phyloP scores from a whole-genome alignment of 176 grass and related monocot genomes.

The Oryza glumipatula region DNA sequence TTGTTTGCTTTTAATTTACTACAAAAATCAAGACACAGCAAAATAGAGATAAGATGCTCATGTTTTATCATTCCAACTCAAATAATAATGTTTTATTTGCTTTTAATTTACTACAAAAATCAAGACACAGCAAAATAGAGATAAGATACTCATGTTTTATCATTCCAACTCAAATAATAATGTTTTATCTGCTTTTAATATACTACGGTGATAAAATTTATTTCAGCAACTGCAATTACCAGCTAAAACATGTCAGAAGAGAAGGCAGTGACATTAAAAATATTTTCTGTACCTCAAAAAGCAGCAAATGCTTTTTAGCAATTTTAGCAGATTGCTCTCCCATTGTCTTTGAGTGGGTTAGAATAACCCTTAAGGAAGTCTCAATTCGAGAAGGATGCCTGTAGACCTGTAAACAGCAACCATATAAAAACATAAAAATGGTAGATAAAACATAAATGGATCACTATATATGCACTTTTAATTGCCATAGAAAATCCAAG shows the following conservation, averaged over 20 bases:
- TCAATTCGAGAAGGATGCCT: constrained; percentile 85
- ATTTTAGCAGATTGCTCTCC: constrained; percentile 55
- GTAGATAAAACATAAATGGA: background rate
- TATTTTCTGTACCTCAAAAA: constrained; percentile 80
- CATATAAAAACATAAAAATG: constrained; percentile 18
- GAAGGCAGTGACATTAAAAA: background rate
- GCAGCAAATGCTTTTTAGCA: constrained; percentile 78
- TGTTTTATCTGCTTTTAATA: too few species aligned
- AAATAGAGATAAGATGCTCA: too few species aligned
- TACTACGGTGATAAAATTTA: constrained; percentile 1
- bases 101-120: background rate
- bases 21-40: too few species aligned
- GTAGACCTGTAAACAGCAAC: constrained; percentile 56
- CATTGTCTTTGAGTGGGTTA: constrained; percentile 72
- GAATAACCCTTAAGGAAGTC: constrained; percentile 73
- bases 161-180: too few species aligned
- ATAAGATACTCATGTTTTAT: too few species aligned
- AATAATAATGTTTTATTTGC: too few species aligned
- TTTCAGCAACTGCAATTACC: background rate
- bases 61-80: too few species aligned
- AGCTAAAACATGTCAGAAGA: constrained; percentile 32
- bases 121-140: too few species aligned
- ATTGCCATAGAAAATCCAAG: constrained; percentile 7
- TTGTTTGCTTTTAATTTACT: constrained; percentile 14
- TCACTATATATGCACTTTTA: background rate